Conservation (phyloP, 2,329 filamentous ascomycete species). For the Elsinoe fawcettii region DNA sequence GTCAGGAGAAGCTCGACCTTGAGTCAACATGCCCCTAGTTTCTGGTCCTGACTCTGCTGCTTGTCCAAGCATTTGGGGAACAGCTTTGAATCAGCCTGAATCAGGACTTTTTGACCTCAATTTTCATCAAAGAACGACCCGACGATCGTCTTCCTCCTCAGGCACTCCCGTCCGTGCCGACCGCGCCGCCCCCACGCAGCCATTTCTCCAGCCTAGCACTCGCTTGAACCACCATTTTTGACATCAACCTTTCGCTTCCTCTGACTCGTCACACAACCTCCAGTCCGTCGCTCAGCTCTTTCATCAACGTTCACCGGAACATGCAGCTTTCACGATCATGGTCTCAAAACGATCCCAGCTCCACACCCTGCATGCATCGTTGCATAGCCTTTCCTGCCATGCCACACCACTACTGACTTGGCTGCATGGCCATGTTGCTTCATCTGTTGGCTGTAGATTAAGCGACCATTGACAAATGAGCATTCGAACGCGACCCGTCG, state of each 20-base stretch:
- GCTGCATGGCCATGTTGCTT: not conserved
- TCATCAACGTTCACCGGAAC: not conserved
- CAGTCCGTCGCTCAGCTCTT: not conserved
- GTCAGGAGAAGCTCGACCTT: no score
- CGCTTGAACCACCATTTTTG: not conserved
- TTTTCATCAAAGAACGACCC: not conserved
- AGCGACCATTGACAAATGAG: not conserved
- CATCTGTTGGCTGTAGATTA: constrained; percentile 1
- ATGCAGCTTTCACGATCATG: not conserved
- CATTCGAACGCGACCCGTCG: not conserved
- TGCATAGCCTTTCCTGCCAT: not conserved
- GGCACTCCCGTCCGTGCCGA: not conserved
- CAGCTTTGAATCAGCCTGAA: not conserved
- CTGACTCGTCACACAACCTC: constrained; percentile 1
- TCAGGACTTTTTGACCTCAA: not conserved
- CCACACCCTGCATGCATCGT: not conserved
- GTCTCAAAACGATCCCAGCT: not conserved
- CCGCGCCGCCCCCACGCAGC: not conserved
- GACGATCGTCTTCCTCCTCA: not conserved
- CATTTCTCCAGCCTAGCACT: not conserved
- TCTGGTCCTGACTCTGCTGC: no score
- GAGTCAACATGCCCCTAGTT: no score
- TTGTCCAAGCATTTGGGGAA: no score
- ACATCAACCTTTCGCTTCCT: not conserved
- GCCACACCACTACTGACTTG: not conserved